Evolutionary conservation across 441 rosid species (phyloP).

Genomic region (Erysimum pusillum): DNA sequence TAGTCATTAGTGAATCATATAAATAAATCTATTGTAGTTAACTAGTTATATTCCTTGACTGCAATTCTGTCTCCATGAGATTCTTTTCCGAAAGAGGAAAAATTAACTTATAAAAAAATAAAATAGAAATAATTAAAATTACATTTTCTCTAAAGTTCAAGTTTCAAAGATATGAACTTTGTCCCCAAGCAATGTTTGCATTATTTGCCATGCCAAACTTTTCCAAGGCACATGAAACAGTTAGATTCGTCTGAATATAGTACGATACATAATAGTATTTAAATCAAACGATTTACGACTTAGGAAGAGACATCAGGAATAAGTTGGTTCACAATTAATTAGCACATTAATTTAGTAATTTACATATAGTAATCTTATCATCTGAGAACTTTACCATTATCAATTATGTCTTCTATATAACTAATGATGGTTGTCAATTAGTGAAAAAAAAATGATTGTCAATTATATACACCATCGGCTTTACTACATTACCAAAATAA

Average conservation of each 20-base stretch:
- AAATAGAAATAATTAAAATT: background rate
- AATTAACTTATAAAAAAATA: background rate
- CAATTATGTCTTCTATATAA: conserved; percentile 9
- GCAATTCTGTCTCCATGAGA: conserved; percentile 27
- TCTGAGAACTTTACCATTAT: conserved; percentile 2
- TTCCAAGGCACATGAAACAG: conserved; percentile 48
- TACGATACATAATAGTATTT: conserved; percentile 24
- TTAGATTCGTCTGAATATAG: conserved; percentile 41
- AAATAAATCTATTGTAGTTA: background rate
- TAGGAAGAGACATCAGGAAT: conserved; percentile 9
- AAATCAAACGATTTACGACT: conserved; percentile 6
- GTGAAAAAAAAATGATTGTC: background rate
- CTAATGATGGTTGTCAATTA: conserved; percentile 14
- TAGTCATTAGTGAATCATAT: conserved; percentile 4
- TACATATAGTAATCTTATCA: background rate
- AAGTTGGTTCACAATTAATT: background rate
- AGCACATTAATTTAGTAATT: background rate
- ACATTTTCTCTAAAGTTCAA: conserved; percentile 13
- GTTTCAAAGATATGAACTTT: conserved; percentile 44
- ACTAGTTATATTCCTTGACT: background rate
- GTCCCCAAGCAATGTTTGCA: conserved; percentile 46
- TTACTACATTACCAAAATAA: conserved; percentile 23
- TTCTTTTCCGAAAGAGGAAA: conserved; percentile 3
- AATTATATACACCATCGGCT: conserved; percentile 19
- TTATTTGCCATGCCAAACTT: conserved; percentile 44